phyloP scores from a whole-genome alignment of 768 basidiomycete species.

The Nidularia pulvinata region DNA sequence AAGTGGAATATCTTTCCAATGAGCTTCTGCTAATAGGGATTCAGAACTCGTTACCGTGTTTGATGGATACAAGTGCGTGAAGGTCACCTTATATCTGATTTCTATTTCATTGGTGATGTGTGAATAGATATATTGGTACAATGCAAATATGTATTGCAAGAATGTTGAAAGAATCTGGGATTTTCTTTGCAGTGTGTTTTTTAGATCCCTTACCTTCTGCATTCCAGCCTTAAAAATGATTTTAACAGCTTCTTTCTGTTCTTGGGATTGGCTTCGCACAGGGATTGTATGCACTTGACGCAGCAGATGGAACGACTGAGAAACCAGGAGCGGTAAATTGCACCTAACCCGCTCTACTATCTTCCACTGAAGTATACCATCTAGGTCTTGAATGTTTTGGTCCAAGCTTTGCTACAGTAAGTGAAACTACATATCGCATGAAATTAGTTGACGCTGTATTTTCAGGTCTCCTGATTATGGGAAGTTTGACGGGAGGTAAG shows the following conservation, averaged over 20 bases:
- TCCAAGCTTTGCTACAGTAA: conserved; percentile 84
- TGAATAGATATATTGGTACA: conserved; percentile 76
- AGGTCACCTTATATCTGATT: background rate
- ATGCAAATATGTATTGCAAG: conserved; percentile 93
- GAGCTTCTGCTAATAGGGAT: background rate
- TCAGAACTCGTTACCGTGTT: conserved; percentile 80
- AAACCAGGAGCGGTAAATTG: conserved; percentile 42
- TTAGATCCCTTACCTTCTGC: background rate
- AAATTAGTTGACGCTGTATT: background rate
- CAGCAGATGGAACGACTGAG: conserved; percentile 79
- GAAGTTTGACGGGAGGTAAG: conserved; percentile 46
- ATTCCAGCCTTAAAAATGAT: conserved; percentile 1
- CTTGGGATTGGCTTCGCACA: conserved; percentile 86
- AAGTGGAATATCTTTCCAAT: conserved; percentile 19
- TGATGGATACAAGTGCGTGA: conserved; percentile 72
- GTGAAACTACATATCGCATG: conserved; percentile 13
- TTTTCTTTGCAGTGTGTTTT: conserved; percentile 83
- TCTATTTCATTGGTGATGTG: background rate
- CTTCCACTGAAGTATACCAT: conserved; percentile 2
- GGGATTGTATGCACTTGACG: conserved; percentile 87
- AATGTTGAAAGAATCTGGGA: conserved; percentile 92
- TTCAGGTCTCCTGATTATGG: conserved; percentile 65
- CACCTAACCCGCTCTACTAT: background rate
- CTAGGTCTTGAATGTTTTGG: conserved; percentile 68
- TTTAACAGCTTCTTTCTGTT: conserved; percentile 69